Percentiles rank a stretch among this genome's conserved stretches.
phyloP scores from a whole-genome alignment of 1,284 basidiomycete species.

The Papiliotrema fonsecae region DNA sequence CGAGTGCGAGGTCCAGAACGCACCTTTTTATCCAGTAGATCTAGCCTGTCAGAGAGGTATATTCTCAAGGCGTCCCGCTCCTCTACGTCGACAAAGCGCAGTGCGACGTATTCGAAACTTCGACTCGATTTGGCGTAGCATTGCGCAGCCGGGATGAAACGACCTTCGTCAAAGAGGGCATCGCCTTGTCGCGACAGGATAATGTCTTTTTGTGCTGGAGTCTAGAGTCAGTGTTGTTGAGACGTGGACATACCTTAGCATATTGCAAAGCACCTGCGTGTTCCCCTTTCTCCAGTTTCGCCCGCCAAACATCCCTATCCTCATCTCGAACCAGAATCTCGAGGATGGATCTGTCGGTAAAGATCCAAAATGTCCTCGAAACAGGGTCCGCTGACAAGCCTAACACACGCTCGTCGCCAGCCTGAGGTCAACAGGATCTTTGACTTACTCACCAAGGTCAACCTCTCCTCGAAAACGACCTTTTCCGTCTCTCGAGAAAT shows the following conservation, averaged over 20 bases:
- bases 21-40: conserved; percentile 73
- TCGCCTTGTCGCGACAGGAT: conserved; percentile 82
- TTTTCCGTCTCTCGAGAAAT: conserved; percentile 77
- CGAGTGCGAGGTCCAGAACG: conserved; percentile 24
- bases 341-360: conserved; percentile 82
- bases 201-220: conserved; percentile 74
- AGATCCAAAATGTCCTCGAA: conserved; percentile 90
- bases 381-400: conserved; percentile 77
- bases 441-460: conserved; percentile 63
- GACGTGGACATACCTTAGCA: conserved; percentile 59
- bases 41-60: conserved; percentile 82
- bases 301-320: conserved; percentile 89
- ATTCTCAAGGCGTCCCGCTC: conserved; percentile 90
- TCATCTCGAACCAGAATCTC: conserved; percentile 85
- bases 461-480: conserved; percentile 73
- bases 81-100: conserved; percentile 82
- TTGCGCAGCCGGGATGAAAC: conserved; percentile 87
- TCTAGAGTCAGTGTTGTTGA: conserved; percentile 50
- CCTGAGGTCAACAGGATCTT: conserved; percentile 50
- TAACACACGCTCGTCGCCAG: conserved; percentile 64
- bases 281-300: conserved; percentile 73
- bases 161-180: conserved; percentile 71
- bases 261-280: conserved; percentile 74
- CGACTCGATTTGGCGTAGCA: conserved; percentile 83
- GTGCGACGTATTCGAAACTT: conserved; percentile 85